Base-by-base conservation (phyloP, 169 alveolate species). In the Neospora caninum region DNA sequence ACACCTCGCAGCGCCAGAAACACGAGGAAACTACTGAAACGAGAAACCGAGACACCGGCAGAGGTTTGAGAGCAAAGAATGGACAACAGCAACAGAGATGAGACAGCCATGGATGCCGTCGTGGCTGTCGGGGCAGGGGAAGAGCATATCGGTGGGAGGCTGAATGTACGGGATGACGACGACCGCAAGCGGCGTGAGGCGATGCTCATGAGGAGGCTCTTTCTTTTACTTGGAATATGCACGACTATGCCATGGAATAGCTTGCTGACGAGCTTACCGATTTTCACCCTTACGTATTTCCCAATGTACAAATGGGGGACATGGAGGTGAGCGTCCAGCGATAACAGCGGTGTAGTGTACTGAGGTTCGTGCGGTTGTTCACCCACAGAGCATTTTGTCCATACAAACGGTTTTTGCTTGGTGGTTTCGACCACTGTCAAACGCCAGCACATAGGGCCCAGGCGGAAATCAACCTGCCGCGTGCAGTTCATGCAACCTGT, bases 271-370 rank as follows among this genome's bases (percentile, higher is more conserved):
- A 78, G 86, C 27, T 78, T 78, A n/a, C 86, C 86, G 22, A 78
- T 78, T 43, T 78, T 78, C 45, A 25, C 86, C 42, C 39, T 78
- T 78, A 78, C 86, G n/a, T 78, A 78, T n/a, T 78, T 78, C 86
- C 86, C 86, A 10, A n/a, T n/a, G 49, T 78, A 78, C 86, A 78
- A 78, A n/a, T 78, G 86, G 86, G 86, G 86, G 45, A 78, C 45
- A 0, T 78, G 86, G 43, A 78, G 49, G 86, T 78, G 45, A 78
- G 42, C 2, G n/a, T n/a, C 86, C 31, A 13, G 58, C 58, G 58
- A 49, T 49, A 49, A 49, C 58, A 13, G 58, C 58, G 58, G 22
- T 49, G 58, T 49, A 13, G 58, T 49, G 58, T 13, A 49, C 13
- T 49, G 58, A 49, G 58, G 13, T 49, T 49, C 58, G 22, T 49